A percentile compares a stretch with the other conserved stretches of the same genome.
These are phyloP conservation scores for Blastocystis sp. DNA, from an alignment of 352 stramenopile genomes.

Conservation along the genomic window DNA sequence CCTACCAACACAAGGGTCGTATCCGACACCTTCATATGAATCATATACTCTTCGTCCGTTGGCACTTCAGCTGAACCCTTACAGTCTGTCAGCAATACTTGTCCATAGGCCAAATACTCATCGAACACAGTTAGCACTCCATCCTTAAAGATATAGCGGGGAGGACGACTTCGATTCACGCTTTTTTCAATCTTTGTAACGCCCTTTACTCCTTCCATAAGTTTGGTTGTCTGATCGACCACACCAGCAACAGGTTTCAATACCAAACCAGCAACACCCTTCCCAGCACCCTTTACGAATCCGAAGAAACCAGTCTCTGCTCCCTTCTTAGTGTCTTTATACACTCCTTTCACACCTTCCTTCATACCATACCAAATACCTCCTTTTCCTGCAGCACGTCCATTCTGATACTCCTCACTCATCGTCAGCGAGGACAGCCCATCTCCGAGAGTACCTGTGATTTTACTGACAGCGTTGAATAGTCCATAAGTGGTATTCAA, in stretches of 20 bases:
- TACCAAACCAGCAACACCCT: slow-evolving; percentile 81
- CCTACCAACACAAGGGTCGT: neutral
- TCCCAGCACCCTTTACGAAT: slow-evolving; percentile 75
- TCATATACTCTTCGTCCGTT: slow-evolving; percentile 60
- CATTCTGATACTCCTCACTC: slow-evolving; percentile 81
- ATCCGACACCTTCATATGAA: neutral
- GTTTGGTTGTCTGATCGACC: slow-evolving; percentile 78
- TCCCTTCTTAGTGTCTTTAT: slow-evolving; percentile 82
- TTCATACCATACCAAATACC: slow-evolving; percentile 85
- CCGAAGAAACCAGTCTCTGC: slow-evolving; percentile 79
- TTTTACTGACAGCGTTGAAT: slow-evolving; percentile 87
- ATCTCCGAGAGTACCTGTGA: slow-evolving; percentile 85
- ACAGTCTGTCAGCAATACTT: neutral
- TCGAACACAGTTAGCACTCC: slow-evolving; percentile 2
- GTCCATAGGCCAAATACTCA: slow-evolving; percentile 8
- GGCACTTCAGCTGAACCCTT: slow-evolving; percentile 37
- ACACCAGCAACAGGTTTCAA: slow-evolving; percentile 83
- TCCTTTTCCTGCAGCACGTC: slow-evolving; percentile 81
- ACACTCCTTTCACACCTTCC: slow-evolving; percentile 83
- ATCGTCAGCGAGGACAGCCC: slow-evolving; percentile 83
- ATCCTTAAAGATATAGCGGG: slow-evolving; percentile 71
- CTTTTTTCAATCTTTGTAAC: slow-evolving; percentile 78
- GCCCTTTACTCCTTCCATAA: slow-evolving; percentile 79
- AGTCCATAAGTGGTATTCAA: slow-evolving; percentile 85
- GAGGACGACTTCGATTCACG: slow-evolving; percentile 75